These are phyloP conservation scores for Astrocystis sublimbata DNA, from an alignment of 495 filamentous ascomycete genomes.

Conservation along the genomic window DNA sequence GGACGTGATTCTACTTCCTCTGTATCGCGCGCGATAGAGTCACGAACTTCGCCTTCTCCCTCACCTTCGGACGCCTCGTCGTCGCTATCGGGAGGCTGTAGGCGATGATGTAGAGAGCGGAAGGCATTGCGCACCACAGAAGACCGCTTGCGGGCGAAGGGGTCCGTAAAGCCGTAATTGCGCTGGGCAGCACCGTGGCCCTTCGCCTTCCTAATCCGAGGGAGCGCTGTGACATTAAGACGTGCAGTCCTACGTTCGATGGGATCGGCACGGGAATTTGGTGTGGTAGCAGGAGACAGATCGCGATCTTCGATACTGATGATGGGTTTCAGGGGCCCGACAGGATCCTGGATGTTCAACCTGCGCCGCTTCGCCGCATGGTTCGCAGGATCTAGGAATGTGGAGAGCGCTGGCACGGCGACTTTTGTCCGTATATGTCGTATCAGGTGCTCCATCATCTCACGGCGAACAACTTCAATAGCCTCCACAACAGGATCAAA, in stretches of 20 bases:
- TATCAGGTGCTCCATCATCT: constrained; percentile 80
- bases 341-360: constrained; percentile 73
- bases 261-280: constrained; percentile 64
- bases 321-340: constrained; percentile 48
- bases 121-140: constrained; percentile 46
- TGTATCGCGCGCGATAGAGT: constrained; percentile 66
- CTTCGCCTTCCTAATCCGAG: constrained; percentile 69
- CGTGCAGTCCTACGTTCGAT: constrained; percentile 51
- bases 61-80: constrained; percentile 56
- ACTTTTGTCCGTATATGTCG: constrained; percentile 84
- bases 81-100: constrained; percentile 58
- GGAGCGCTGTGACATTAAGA: constrained; percentile 64
- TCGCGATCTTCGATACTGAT: constrained; percentile 55
- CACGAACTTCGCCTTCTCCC: constrained; percentile 45
- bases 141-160: constrained; percentile 67
- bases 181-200: constrained; percentile 58
- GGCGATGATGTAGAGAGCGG: constrained; percentile 54
- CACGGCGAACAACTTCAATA: constrained; percentile 70
- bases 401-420: constrained; percentile 75
- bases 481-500: constrained; percentile 86
- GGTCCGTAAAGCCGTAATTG: constrained; percentile 73
- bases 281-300: constrained; percentile 60
- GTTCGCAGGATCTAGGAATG: constrained; percentile 79
- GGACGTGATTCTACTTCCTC: constrained; percentile 83
- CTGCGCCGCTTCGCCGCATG: constrained; percentile 73